Evolutionary conservation across 129 eudicot species (phyloP), one percentile per base, ranked within the genome.

Genomic region (Cynara cardunculus): DNA sequence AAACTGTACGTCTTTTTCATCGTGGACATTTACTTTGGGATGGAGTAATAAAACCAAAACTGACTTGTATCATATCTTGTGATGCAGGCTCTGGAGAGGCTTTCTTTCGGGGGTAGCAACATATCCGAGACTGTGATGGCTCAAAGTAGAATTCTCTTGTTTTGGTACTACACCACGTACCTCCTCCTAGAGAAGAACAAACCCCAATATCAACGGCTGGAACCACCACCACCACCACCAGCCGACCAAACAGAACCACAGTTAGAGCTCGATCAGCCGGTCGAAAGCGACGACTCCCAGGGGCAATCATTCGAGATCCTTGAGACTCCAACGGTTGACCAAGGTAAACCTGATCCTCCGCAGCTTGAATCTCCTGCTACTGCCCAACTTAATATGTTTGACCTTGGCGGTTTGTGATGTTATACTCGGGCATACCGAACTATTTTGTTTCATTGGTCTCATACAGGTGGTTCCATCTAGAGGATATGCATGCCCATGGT

Each of bases 141-240:
- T 75, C 99, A 95, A 79, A 85, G 93, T 79, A 85, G 89, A 80
- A 95, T 95, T 56, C 80, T 95, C 18, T 22, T 87, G 28, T 95
- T 95, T 80, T 92, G 97, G 99, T 95, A 95, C 73, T 90, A 77
- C 80, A 85, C 94, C 16, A 95, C 99, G 9, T 95, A 90, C 83
- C 82, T 92, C 71, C 87, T 95, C 28, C 86, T 95, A 16, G 90
- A 95, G 88, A 90, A 89, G 83, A 95, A 95, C 71, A 95, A 89
- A 75, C 99, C 99, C 32, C 91, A 86, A 81, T 92, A 90, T 78
- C 99, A 95, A 86, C 87, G 56, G 56, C 94, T 95, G 11, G 96
- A 90, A 86, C 89, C 85, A 68, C 97, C 92, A 77, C 80, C 90
- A 16, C 22, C 41, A 65, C 89, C 85, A 68, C 97, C 90, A 77